Evolutionary conservation across 2,329 filamentous ascomycete species (phyloP), one percentile per base, ranked within the genome.

Genomic region (Colletotrichum spinosum): DNA sequence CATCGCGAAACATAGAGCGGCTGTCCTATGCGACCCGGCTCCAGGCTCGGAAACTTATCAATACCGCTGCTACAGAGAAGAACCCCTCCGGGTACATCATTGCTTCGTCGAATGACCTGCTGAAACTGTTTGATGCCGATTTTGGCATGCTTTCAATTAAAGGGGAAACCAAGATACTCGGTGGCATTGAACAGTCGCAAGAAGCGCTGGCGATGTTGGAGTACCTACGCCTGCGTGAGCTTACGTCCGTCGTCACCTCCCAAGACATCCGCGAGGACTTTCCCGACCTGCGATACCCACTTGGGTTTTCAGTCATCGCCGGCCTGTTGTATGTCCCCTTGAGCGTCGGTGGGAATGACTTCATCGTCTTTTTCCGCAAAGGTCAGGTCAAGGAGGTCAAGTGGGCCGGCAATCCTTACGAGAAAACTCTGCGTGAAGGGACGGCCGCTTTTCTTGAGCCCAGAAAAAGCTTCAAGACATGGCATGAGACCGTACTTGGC

Each of bases 81-180:
- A 97, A 95, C 56, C 93, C 93, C 0, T 93, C 93, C 0, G 93
- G 93, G 0, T 97, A 97, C 74, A 97, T 97, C 52, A 90, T 97
- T 61, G 93, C 93, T 0, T 96, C 93, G 0, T 96, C 93, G 0
- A 93, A 97, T 57, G 94, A 97, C 71, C 78, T 97, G 0, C 76
- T 97, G 4, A 92, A 89, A 70, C 82, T 97, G 0, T 97, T 97
- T 68, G 89, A 96, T 72, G 94, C 93, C 1, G 94, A 97, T 71
- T 96, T 93, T 73, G 94, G 93, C 3, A 83, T 96, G 46, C 78
- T 97, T 0, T 97, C 92, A 0, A 97, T 97, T 49, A 85, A 87
- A 35, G 93, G 92, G n/a, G 93, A 97, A 75, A 96, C 93, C 0
- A 97, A 97, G 73, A 90, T 97, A 2, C 78, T 97, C 34, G 94